A percentile compares a stretch with the other conserved stretches of the same genome.
phyloP scores from a whole-genome alignment of 2,329 filamentous ascomycete species.

The Myriosclerotinia curreyana region DNA sequence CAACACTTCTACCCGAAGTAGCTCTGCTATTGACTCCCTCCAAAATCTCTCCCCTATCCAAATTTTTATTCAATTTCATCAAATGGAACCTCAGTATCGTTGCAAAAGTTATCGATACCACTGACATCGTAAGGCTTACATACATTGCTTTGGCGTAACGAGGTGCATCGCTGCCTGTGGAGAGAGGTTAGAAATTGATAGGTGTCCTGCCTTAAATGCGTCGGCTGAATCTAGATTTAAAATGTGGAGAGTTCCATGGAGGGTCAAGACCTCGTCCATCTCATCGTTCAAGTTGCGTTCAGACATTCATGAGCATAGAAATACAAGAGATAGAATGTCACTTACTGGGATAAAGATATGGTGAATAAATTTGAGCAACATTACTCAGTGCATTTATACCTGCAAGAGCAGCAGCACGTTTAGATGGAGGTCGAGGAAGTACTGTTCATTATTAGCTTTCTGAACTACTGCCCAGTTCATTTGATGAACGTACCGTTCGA shows the following conservation, averaged over 20 bases:
- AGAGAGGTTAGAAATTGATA: neutral
- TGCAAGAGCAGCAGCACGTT: constrained; percentile 29
- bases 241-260: too few species aligned
- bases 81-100: constrained; percentile 62
- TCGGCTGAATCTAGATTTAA: too few species aligned
- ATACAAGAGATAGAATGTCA: neutral
- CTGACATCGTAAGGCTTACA: constrained; percentile 64
- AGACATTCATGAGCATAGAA: neutral
- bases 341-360: constrained; percentile 47
- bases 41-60: constrained; percentile 57
- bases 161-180: constrained; percentile 11
- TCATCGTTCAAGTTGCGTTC: too few species aligned
- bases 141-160: constrained; percentile 51
- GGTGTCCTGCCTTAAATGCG: too few species aligned
- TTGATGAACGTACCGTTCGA: constrained; percentile 47
- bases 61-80: constrained; percentile 63
- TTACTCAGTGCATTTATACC: constrained; percentile 44
- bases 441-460: constrained; percentile 34
- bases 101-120: constrained; percentile 62
- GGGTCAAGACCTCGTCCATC: too few species aligned
- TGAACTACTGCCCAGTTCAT: neutral
- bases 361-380: constrained; percentile 63
- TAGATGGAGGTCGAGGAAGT: constrained; percentile 34
- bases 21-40: constrained; percentile 40
- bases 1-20: neutral